Evolutionary conservation across 768 basidiomycete species (phyloP).

Genomic region (Boletus huronensis): DNA sequence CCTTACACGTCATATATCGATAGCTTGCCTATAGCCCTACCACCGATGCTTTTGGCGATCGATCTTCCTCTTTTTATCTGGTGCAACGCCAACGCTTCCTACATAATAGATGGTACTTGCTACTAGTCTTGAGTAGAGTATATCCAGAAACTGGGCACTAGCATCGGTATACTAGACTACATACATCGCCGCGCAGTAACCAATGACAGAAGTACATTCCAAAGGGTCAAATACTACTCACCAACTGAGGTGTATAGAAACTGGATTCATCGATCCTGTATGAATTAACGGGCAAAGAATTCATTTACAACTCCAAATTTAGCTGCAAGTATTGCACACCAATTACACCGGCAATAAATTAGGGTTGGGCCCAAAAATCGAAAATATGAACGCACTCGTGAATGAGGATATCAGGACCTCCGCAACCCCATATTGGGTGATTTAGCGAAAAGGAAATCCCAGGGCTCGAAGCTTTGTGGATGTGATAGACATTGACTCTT

Average conservation of each 20-base stretch:
- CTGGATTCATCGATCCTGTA: too few relatives aligned
- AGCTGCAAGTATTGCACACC: conserved; percentile 38
- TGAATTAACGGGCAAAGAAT: neutral
- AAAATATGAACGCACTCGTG: too few relatives aligned
- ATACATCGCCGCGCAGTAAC: neutral
- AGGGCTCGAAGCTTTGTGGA: too few relatives aligned
- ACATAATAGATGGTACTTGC: neutral
- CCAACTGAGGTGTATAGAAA: too few relatives aligned
- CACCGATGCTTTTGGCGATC: neutral
- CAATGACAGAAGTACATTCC: too few relatives aligned
- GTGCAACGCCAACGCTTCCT: neutral
- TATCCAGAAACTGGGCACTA: neutral
- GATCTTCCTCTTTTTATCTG: neutral
- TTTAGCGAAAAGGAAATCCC: too few relatives aligned
- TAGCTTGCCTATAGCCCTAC: conserved; percentile 2
- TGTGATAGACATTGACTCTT: too few relatives aligned
- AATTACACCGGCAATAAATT: conserved; percentile 85
- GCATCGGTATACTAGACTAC: neutral
- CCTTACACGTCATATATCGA: conserved; percentile 3
- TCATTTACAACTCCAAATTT: too few relatives aligned
- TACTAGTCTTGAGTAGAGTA: conserved; percentile 8
- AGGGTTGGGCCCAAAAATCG: conserved; percentile 48
- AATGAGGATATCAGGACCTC: too few relatives aligned
- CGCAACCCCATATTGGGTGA: too few relatives aligned
- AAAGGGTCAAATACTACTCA: too few relatives aligned